phyloP scores from a whole-genome alignment of 805 yeast species.

The Millerozyma miso region DNA sequence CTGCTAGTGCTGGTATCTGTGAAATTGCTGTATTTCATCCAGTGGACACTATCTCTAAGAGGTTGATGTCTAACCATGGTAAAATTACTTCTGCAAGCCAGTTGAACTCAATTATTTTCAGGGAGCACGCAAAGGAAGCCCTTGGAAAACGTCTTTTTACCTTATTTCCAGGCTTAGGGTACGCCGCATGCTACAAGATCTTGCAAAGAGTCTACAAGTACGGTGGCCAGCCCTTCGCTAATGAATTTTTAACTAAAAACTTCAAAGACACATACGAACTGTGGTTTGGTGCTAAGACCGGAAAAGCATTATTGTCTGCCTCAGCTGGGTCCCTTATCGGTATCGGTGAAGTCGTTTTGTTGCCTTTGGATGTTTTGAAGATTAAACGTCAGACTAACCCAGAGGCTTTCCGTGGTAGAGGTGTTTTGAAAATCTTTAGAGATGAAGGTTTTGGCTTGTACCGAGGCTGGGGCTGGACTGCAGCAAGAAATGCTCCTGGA shows the following conservation, averaged over 20 bases:
- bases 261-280: slow-evolving; percentile 67
- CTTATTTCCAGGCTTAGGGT: slow-evolving; percentile 95
- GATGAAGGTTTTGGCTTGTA: slow-evolving; percentile 94
- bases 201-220: slow-evolving; percentile 97
- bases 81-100: slow-evolving; percentile 59
- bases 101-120: slow-evolving; percentile 83
- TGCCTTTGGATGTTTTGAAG: slow-evolving; percentile 94
- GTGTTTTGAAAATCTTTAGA: slow-evolving; percentile 74
- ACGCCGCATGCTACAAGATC: slow-evolving; percentile 95
- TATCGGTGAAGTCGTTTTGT: slow-evolving; percentile 92
- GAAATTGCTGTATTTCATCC: slow-evolving; percentile 98
- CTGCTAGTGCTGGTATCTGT: slow-evolving; percentile 97
- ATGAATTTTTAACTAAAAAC: slow-evolving; percentile 80
- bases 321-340: slow-evolving; percentile 97
- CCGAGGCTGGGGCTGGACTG: slow-evolving; percentile 99
- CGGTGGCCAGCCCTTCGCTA: slow-evolving; percentile 99
- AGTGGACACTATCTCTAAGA: slow-evolving; percentile 94
- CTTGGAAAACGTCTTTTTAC: slow-evolving; percentile 70
- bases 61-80: slow-evolving; percentile 82
- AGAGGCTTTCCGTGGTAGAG: slow-evolving; percentile 98
- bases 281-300: slow-evolving; percentile 86
- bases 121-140: slow-evolving; percentile 70
- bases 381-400: slow-evolving; percentile 99
- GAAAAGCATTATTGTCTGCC: slow-evolving; percentile 95
- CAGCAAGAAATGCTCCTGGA: slow-evolving; percentile 99